Percentiles rank a stretch among this genome's conserved stretches.
Evolutionary conservation across 2,329 filamentous ascomycete genomes (phyloP).

Genomic region (Calycina herbarum): DNA sequence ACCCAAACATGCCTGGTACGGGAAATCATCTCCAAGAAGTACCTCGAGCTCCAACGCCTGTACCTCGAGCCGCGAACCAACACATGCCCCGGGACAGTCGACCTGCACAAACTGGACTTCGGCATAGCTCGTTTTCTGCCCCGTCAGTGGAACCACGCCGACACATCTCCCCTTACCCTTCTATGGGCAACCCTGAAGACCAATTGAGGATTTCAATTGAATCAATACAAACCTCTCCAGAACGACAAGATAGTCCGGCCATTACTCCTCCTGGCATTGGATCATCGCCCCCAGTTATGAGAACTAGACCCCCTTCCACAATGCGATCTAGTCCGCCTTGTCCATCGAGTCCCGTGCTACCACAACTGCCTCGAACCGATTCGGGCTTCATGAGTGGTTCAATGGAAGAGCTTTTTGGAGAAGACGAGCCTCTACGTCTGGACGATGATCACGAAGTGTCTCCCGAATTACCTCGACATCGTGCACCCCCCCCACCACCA

Average conservation of each 20-base stretch:
- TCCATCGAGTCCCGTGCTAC: constrained; percentile 60
- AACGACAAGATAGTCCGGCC: constrained; percentile 50
- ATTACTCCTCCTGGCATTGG: constrained; percentile 80
- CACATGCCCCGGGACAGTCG: constrained; percentile 29
- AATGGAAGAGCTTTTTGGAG: constrained; percentile 58
- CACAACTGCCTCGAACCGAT: constrained; percentile 60
- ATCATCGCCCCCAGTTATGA: constrained; percentile 84
- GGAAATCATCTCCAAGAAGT: constrained; percentile 65
- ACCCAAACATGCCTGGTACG: constrained; percentile 45
- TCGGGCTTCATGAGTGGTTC: constrained; percentile 86
- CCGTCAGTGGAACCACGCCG: constrained; percentile 38
- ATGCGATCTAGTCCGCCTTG: constrained; percentile 79
- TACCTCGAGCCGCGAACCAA: constrained; percentile 52
- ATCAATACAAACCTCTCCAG: constrained; percentile 48
- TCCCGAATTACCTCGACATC: constrained; percentile 35
- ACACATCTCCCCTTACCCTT: constrained; percentile 44
- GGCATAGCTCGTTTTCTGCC: constrained; percentile 61
- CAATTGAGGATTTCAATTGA: constrained; percentile 34
- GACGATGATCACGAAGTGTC: constrained; percentile 40
- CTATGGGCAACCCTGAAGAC: constrained; percentile 38
- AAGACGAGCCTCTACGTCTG: constrained; percentile 43
- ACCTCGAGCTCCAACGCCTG: constrained; percentile 76
- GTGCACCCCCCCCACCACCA: constrained; percentile 20
- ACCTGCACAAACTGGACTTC: constrained; percentile 50
- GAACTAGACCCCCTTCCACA: constrained; percentile 59